These are phyloP conservation scores for Coriolopsis trogii DNA, from an alignment of 1,284 basidiomycete genomes.

Conservation along the genomic window DNA sequence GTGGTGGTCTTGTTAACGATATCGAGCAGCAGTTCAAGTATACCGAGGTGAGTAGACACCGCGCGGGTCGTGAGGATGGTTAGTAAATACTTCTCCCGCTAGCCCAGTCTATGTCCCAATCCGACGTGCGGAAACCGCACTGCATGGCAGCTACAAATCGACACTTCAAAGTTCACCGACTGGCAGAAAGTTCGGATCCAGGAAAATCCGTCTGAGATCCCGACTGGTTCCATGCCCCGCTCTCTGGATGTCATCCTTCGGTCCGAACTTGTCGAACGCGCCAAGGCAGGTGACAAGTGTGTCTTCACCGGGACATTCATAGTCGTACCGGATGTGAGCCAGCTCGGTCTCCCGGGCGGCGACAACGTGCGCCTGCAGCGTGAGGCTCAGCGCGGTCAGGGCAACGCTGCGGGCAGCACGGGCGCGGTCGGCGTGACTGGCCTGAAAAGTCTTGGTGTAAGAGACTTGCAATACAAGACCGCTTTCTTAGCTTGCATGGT, in stretches of 20 bases:
- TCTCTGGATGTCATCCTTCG: constrained; percentile 95
- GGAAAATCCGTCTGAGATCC: constrained; percentile 98
- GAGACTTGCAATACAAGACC: constrained; percentile 97
- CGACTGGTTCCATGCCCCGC: constrained; percentile 98
- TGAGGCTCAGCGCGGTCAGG: constrained; percentile 74
- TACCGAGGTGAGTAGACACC: constrained; percentile 83
- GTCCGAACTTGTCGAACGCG: constrained; percentile 93
- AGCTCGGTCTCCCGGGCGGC: constrained; percentile 94
- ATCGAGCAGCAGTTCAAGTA: constrained; percentile 99
- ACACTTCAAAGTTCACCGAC: constrained; percentile 96
- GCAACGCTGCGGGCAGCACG: constrained; percentile 65
- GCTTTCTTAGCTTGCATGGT: constrained; percentile 99
- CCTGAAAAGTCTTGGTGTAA: constrained; percentile 91
- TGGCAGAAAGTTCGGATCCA: constrained; percentile 99
- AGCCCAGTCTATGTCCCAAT: constrained; percentile 95
- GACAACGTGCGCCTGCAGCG: constrained; percentile 91
- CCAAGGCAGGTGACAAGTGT: constrained; percentile 99
- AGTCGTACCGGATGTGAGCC: constrained; percentile 97
- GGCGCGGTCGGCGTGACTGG: constrained; percentile 92
- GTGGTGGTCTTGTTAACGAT: constrained; percentile 86
- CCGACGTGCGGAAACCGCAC: constrained; percentile 89
- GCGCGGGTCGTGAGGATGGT: too few species aligned
- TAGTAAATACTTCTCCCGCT: constrained; percentile 5
- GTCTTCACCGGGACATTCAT: constrained; percentile 98
- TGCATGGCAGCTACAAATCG: constrained; percentile 95